These are phyloP conservation scores for Cytospora chrysosperma DNA, from an alignment of 2,329 filamentous ascomycete genomes.

Conservation along the genomic window DNA sequence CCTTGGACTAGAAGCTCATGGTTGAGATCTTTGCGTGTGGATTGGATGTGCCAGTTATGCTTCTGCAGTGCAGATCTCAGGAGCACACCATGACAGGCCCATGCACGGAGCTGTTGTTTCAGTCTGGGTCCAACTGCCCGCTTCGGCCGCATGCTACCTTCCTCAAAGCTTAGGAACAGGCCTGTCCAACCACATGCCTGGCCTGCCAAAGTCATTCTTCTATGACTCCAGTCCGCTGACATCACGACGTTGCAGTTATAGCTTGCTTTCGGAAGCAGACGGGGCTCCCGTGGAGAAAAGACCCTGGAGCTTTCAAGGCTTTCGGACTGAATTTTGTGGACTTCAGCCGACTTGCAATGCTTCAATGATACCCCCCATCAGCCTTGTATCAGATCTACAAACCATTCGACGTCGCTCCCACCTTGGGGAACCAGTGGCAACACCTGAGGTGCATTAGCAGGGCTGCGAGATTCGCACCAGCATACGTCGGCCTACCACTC, in stretches of 20 bases:
- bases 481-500: conserved; percentile 9
- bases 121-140: conserved; percentile 4
- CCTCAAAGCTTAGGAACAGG: not conserved
- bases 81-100: conserved; percentile 9
- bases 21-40: not conserved
- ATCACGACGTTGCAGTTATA: not conserved
- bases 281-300: not conserved
- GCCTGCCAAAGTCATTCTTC: not conserved
- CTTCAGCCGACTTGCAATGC: not conserved
- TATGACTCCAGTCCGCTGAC: conserved; percentile 11
- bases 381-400: conserved; percentile 11
- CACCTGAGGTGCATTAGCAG: conserved; percentile 20
- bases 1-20: conserved; percentile 4
- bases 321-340: not conserved
- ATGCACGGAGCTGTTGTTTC: conserved; percentile 20
- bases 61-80: conserved; percentile 18
- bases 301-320: not conserved
- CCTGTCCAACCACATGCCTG: not conserved
- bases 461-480: conserved; percentile 19
- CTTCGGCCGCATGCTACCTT: conserved; percentile 2
- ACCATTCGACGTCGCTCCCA: conserved; percentile 9
- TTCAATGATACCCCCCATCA: conserved; percentile 17
- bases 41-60: conserved; percentile 9
- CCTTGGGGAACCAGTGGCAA: conserved; percentile 13
- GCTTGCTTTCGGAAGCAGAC: not conserved